Evolutionary conservation across 192 early-diverging fungal species (phyloP), one percentile per base, ranked within the genome.

Genomic region (Backusella morwellensis): DNA sequence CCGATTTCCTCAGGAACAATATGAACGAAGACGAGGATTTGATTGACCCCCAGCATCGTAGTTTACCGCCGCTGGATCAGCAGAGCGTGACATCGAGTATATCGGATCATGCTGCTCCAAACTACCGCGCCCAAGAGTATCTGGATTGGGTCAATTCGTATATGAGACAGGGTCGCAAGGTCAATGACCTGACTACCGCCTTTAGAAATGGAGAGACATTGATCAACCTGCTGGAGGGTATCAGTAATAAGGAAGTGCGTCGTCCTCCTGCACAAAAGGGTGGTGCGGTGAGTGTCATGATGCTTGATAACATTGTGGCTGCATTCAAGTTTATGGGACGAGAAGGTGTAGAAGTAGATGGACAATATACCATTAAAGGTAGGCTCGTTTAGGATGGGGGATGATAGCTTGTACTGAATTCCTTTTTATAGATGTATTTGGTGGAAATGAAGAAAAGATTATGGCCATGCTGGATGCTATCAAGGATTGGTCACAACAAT

Each of bases 261-360:
- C 75, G 83, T 0, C 81, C 83, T 17, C 83, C 83, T 7, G 72
- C 78, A 32, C 75, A 81, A 21, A 80, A 78, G 12, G 77, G 80
- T 15, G 68, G 75, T 1, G 69, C 75, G 15, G 50, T 50, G 4
- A 87, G 82, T 32, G 76, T 85, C 9, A 78, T 78, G 52, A 84
- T 85, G 84, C 77, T 87, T 3, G 86, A 87, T 47, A 84, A 82
- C 35, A 54, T 87, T 32, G 74, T 84, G 41, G 85, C 86, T 2
- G 86, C 84, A 4, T 85, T 87, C 79, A 85, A 87, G 44, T 87
- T 87, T 40, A 87, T 87, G 86, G 84, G 83, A 35, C 76, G 82
- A 0, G 84, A 85, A 26, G 86, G 86, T 5, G 77, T 87, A 19
- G 72, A 75, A 50, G 80, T 83, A 0, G 84, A 85, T 32, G 84